Evolutionary conservation across 2,329 filamentous ascomycete species (phyloP).

Genomic region (Fusarium setosum): DNA sequence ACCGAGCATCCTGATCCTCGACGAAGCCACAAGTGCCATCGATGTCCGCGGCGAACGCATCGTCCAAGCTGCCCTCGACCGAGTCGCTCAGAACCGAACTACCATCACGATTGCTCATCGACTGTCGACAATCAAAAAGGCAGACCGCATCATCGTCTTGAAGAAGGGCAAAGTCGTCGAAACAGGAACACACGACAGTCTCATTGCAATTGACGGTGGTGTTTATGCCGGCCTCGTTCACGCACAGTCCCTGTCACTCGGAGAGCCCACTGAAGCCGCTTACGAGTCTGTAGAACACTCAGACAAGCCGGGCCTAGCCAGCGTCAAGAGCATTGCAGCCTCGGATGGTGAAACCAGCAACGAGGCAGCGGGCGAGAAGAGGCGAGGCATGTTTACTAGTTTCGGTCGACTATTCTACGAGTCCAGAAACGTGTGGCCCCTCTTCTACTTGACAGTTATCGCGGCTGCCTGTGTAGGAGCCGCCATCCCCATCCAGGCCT

Average conservation of each 20-base stretch:
- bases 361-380: constrained; percentile 40
- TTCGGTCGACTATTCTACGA: constrained; percentile 69
- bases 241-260: constrained; percentile 69
- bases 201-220: constrained; percentile 70
- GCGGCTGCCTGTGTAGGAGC: constrained; percentile 57
- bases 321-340: constrained; percentile 58
- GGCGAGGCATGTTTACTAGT: constrained; percentile 60
- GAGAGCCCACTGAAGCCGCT: constrained; percentile 54
- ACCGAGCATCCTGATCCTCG: constrained; percentile 78
- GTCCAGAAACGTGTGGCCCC: constrained; percentile 61
- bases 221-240: constrained; percentile 76
- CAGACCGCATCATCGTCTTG: constrained; percentile 83
- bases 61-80: constrained; percentile 73
- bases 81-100: constrained; percentile 71
- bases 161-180: constrained; percentile 78
- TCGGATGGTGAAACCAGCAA: constrained; percentile 46
- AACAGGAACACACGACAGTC: constrained; percentile 78
- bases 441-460: constrained; percentile 62
- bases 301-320: constrained; percentile 52
- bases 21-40: constrained; percentile 80
- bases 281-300: constrained; percentile 53
- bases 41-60: constrained; percentile 66
- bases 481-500: constrained; percentile 63
- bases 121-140: constrained; percentile 79
- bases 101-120: constrained; percentile 82